Evolutionary conservation across 257 asterid species (phyloP), one percentile per base, ranked within the genome.

Genomic region (Jasminum sambac): DNA sequence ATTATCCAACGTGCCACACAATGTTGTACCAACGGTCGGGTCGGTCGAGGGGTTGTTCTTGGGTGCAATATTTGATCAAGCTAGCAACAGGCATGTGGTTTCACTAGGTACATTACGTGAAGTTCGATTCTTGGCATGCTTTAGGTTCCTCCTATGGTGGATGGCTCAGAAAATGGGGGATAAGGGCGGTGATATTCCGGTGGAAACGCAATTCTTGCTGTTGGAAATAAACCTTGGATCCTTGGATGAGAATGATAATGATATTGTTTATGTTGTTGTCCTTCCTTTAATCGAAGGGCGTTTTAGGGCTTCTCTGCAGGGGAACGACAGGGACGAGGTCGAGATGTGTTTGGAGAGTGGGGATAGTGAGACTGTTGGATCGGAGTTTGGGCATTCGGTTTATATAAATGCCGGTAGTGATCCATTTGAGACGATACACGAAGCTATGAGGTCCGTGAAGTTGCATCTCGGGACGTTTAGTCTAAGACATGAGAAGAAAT

Each of bases 21-120:
- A 75, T 25, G 81, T 83, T 58, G 16, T 77, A 1, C 58, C 78
- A 16, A 79, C 84, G 5, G 67, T 79, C 9, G 85, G 83, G 34
- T 83, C 87, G 55, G 73, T 14, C 4, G 83, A 83, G 37, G 87
- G 85, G 4, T 70, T 83, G 19, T 83, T 83, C 70, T 41, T 83
- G 12, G 87, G 87, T 13, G 78, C 82, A 0, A 77, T 69, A 41
- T 73, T 83, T 6, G 74, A 80, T 39, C 58, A 77, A 44, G 78
- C 77, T 2, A 63, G 48, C 23, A 75, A 76, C 66, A 72, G 79
- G 59, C 85, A 83, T 8, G 82, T 83, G 12, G 75, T 78, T 26
- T 39, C 87, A 6, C 64, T 83, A 0, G 87, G 87, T 26, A 75
- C 67, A 52, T 68, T 83, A 36, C 74, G 70, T 11, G 8, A 55